Evolutionary conservation across 225 moss, liverwort and hornwort species (phyloP).

Genomic region (Sphagnum tenellum): DNA sequence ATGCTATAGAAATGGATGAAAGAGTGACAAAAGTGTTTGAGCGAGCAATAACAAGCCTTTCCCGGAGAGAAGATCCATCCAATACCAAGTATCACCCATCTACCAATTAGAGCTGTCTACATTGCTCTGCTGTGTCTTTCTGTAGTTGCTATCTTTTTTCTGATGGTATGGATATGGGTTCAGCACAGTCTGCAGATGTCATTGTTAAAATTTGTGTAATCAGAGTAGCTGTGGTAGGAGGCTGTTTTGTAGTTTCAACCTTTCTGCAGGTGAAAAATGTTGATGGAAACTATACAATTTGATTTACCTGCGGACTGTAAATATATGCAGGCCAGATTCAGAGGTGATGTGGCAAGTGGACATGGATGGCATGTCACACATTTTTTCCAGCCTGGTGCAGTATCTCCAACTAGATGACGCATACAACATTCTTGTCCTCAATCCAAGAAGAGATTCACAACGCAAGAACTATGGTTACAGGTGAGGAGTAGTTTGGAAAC

Average conservation of each 20-base stretch:
- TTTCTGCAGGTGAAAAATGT: no score
- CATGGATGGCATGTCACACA: conserved; percentile 66
- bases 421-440: conserved; percentile 82
- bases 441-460: conserved; percentile 66
- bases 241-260: no score
- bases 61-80: conserved; percentile 55
- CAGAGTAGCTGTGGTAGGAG: no score
- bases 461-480: conserved; percentile 81
- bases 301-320: background rate
- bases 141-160: no score
- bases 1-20: conserved; percentile 70
- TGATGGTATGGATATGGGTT: no score
- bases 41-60: conserved; percentile 63
- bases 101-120: no score
- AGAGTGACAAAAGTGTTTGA: conserved; percentile 64
- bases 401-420: conserved; percentile 83
- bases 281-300: no score
- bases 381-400: conserved; percentile 73
- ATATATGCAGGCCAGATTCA: conserved; percentile 32
- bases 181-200: no score
- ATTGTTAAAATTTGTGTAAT: no score
- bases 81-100: conserved; percentile 23
- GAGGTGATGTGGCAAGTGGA: conserved; percentile 91
- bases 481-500: conserved; percentile 8
- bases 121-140: no score